Percentiles rank a stretch among this genome's conserved stretches.
These are phyloP conservation scores for Cinnamomum micranthum DNA, from an alignment of 164 flowering plant species.

Conservation along the genomic window DNA sequence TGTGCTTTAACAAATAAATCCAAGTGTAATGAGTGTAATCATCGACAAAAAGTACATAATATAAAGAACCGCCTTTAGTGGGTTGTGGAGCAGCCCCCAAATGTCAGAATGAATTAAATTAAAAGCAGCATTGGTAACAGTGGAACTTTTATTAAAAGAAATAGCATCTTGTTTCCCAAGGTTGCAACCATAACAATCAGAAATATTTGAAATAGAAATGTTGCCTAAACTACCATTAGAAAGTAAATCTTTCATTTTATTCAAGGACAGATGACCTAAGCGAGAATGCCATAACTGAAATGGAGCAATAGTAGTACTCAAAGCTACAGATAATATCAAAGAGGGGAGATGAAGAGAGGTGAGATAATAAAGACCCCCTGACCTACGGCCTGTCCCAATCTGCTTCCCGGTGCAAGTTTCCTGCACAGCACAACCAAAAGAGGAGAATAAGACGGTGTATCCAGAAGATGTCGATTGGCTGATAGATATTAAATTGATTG, in stretches of 20 bases:
- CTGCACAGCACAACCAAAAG: not conserved
- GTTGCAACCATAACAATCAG: not conserved
- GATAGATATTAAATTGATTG: not conserved
- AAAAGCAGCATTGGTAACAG: not conserved
- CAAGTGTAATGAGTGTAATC: too few relatives aligned
- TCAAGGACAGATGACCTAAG: not conserved
- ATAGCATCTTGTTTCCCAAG: not conserved
- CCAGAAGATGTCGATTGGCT: not conserved
- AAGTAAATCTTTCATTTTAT: too few relatives aligned
- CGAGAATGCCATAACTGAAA: not conserved
- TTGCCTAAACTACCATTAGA: not conserved
- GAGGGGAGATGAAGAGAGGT: not conserved
- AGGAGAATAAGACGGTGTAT: not conserved
- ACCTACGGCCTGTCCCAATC: not conserved
- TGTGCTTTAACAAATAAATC: too few relatives aligned
- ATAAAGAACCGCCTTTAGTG: not conserved
- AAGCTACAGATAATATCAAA: not conserved
- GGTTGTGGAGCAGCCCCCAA: not conserved
- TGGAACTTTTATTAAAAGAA: not conserved
- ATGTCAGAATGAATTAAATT: not conserved
- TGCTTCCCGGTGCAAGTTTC: not conserved
- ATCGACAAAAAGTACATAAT: too few relatives aligned
- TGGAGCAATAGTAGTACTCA: not conserved
- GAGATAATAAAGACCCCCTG: not conserved
- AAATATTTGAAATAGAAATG: too few relatives aligned